These are phyloP conservation scores for Cubamyces sp. DNA, from an alignment of 768 basidiomycete genomes.

Conservation along the genomic window DNA sequence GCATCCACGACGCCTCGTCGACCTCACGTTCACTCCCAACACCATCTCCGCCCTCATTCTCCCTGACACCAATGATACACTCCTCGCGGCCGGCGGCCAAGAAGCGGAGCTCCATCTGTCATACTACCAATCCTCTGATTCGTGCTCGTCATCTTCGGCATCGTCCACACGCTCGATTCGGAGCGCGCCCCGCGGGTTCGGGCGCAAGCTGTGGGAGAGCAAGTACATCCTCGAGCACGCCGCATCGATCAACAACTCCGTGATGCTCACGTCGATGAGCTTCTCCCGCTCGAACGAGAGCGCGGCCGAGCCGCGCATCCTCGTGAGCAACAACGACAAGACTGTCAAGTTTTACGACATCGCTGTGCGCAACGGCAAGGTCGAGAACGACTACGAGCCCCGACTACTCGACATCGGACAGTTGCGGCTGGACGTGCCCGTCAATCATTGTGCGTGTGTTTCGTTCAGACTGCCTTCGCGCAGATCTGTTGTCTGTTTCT, in stretches of 20 bases:
- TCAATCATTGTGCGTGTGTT: conserved; percentile 74
- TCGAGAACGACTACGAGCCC: conserved; percentile 29
- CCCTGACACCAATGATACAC: conserved; percentile 52
- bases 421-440: conserved; percentile 64
- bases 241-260: conserved; percentile 82
- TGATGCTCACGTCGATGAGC: conserved; percentile 65
- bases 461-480: background rate
- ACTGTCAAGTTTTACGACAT: conserved; percentile 83
- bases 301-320: conserved; percentile 73
- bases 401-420: conserved; percentile 47
- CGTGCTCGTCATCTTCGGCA: background rate
- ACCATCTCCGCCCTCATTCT: conserved; percentile 62
- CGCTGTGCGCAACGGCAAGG: conserved; percentile 48
- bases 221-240: conserved; percentile 50
- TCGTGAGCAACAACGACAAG: conserved; percentile 86
- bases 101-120: conserved; percentile 74
- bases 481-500: conserved; percentile 21
- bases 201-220: conserved; percentile 52
- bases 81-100: conserved; percentile 80
- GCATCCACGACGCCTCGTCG: conserved; percentile 50
- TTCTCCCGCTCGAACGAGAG: conserved; percentile 63
- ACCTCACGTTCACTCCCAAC: conserved; percentile 63
- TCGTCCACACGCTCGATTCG: conserved; percentile 14
- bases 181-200: conserved; percentile 22
- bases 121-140: conserved; percentile 39